A percentile compares a stretch with the other conserved stretches of the same genome.
These are phyloP conservation scores for Ustilaginoidea virens DNA, from an alignment of 2,329 filamentous ascomycete genomes.

Conservation along the genomic window DNA sequence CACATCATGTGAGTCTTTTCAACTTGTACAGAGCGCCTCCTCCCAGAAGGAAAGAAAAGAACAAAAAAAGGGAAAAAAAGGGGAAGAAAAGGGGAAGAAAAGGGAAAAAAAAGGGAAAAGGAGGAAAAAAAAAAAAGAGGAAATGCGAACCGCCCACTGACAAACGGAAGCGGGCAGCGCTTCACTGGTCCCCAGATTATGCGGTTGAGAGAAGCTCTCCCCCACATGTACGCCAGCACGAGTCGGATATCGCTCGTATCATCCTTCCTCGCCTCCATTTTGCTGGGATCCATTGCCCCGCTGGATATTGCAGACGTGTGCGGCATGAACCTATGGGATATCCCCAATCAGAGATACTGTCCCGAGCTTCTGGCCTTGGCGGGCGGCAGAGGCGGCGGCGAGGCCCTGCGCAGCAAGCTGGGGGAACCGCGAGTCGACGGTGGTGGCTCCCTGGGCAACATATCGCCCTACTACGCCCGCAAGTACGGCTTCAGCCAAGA, in stretches of 20 bases:
- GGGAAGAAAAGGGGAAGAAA: too few relatives aligned
- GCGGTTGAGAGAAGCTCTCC: conserved; percentile 65
- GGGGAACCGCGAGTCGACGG: conserved; percentile 70
- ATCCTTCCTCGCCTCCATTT: conserved; percentile 82
- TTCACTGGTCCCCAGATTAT: conserved; percentile 98
- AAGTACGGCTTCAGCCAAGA: conserved; percentile 63
- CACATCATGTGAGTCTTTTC: conserved; percentile 63
- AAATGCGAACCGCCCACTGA: too few relatives aligned
- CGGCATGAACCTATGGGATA: conserved; percentile 95
- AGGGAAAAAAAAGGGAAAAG: too few relatives aligned
- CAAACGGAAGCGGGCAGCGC: conserved; percentile 34
- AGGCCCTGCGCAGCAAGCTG: conserved; percentile 59
- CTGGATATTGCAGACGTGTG: conserved; percentile 91
- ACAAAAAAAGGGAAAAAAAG: neutral
- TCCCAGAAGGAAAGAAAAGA: neutral
- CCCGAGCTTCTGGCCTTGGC: conserved; percentile 60
- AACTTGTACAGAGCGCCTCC: too few relatives aligned
- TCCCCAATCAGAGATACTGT: conserved; percentile 57
- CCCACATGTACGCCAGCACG: conserved; percentile 67
- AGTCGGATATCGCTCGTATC: conserved; percentile 84
- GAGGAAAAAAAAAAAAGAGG: too few relatives aligned
- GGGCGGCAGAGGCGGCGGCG: conserved; percentile 45
- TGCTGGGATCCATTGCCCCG: conserved; percentile 72
- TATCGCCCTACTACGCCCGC: conserved; percentile 64
- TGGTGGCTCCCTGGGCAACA: conserved; percentile 58